phyloP scores from a whole-genome alignment of 1,284 basidiomycete genomes.

The Neonothopanus nambi region DNA sequence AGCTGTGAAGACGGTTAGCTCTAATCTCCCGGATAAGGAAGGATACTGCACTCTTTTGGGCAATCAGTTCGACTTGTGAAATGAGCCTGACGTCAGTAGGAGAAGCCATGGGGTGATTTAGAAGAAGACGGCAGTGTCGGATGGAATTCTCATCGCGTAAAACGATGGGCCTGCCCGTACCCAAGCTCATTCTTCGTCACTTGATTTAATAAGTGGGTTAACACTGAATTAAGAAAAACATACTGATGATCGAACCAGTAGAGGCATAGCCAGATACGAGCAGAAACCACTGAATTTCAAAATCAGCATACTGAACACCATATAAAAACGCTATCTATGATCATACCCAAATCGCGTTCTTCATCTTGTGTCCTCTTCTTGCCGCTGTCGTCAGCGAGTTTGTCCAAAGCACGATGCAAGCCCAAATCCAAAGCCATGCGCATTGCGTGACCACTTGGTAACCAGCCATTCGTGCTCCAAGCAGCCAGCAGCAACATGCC shows the following conservation, averaged over 20 bases:
- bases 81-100: constrained; percentile 88
- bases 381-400: constrained; percentile 74
- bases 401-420: constrained; percentile 86
- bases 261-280: constrained; percentile 90
- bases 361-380: constrained; percentile 77
- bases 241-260: constrained; percentile 94
- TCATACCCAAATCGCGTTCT: constrained; percentile 80
- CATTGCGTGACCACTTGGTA: constrained; percentile 90
- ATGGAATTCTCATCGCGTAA: constrained; percentile 88
- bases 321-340: constrained; percentile 10
- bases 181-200: constrained; percentile 75
- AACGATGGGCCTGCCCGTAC: constrained; percentile 87
- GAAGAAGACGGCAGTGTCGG: constrained; percentile 76
- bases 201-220: constrained; percentile 21
- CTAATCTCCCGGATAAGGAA: not conserved
- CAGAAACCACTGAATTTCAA: constrained; percentile 71
- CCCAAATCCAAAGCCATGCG: constrained; percentile 94
- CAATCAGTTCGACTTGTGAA: constrained; percentile 86
- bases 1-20: constrained; percentile 43
- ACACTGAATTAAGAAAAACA: constrained; percentile 29
- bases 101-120: constrained; percentile 83
- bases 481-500: constrained; percentile 90
- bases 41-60: constrained; percentile 73
- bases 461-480: constrained; percentile 94
- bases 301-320: constrained; percentile 13